phyloP scores from a whole-genome alignment of 257 asterid species.

The Solanum infundibuliforme region DNA sequence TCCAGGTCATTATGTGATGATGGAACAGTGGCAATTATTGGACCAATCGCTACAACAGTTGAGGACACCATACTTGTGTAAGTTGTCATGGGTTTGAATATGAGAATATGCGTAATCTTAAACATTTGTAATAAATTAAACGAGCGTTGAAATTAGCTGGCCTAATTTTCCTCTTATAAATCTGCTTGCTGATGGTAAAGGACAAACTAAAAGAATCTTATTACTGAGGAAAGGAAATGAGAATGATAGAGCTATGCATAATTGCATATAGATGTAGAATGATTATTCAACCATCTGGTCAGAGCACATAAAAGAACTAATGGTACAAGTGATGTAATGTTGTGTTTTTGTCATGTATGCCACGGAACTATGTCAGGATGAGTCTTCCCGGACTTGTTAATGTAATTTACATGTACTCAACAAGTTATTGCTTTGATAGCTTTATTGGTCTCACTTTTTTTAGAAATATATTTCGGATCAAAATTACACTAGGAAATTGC shows the following conservation, averaged over 20 bases:
- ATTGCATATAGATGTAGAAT: not conserved
- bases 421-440: not conserved
- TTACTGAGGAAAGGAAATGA: not conserved
- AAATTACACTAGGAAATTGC: not conserved
- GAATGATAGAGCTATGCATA: not conserved
- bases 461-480: not conserved
- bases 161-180: not conserved
- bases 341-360: not conserved
- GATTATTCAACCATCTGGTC: not conserved
- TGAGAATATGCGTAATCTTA: not conserved
- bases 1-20: slow-evolving; percentile 74
- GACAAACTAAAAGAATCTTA: not conserved
- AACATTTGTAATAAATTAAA: not conserved
- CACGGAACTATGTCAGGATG: not conserved
- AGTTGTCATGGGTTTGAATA: slow-evolving; percentile 22
- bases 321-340: not conserved
- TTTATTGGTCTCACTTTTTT: not conserved
- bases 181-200: not conserved
- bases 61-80: slow-evolving; percentile 93
- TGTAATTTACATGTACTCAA: not conserved
- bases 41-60: slow-evolving; percentile 79
- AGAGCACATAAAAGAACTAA: not conserved
- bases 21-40: slow-evolving; percentile 90
- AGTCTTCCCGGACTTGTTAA: not conserved
- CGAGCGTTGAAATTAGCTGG: not conserved